Evolutionary conservation across 179 eudicot genomes (phyloP), one percentile per base, ranked within the genome.

Genomic region (Camellia oleifera): DNA sequence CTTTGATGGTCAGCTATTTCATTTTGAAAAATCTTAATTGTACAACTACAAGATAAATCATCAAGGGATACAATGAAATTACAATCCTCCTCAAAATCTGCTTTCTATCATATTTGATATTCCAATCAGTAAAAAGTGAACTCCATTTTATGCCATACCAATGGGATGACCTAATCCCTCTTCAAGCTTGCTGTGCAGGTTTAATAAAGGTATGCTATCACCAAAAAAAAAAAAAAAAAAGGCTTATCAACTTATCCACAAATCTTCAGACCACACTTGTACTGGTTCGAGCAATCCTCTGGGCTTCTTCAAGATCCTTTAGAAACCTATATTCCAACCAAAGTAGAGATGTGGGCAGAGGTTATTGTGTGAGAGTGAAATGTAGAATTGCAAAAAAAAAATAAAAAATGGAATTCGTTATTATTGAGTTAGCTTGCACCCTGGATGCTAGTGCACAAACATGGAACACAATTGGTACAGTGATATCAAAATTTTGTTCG

Each of bases 281-380:
- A 85, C 86, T 91, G 48, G 91, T 85, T 52, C 94, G 86, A 64
- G 89, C 85, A 61, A 88, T 78, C 83, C 93, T 85, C 75, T 91
- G 97, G 69, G 98, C 98, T 82, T 94, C 95, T 90, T 94, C 97
- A 74, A 94, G 97, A 84, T 94, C 98, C 87, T 87, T 91, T 85
- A 94, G 77, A 80, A 93, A 93, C 90, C 98, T 93, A 81, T 56
- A 84, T 57, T 14, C 48, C 52, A 26, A 75, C n/a, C 46, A 5
- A 77, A 60, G 50, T 45, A 48, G 68, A 70, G 14, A 40, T 23
- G 42, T 0, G 46, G 40, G 23, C 45, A 40, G 7, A 13, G 3
- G 14, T 44, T 44, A 40, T 46, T 4, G 7, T 56, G 58, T 9
- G 17, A n/a, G 76, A 26, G 26, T 63, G n/a, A 6, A 40, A 48